Evolutionary conservation across 169 alveolate species (phyloP).

Genomic region (Plasmodium chabaudi): DNA sequence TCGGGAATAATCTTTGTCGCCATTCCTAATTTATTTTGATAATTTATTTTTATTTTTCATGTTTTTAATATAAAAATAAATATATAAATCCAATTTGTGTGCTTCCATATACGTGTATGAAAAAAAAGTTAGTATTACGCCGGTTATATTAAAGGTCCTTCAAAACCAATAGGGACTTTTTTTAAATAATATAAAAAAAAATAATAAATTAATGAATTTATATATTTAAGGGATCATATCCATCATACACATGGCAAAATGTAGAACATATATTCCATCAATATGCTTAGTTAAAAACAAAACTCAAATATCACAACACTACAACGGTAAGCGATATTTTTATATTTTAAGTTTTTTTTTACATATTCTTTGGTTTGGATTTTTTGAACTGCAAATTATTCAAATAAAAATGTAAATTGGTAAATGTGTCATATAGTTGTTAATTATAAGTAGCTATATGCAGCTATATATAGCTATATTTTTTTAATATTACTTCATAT

Average conservation of each 20-base stretch:
- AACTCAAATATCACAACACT: too few relatives aligned
- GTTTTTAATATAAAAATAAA: conserved; percentile 10
- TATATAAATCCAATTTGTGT: background rate
- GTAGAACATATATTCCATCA: background rate
- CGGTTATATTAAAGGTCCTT: conserved; percentile 57
- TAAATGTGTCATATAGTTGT: background rate
- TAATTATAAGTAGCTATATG: background rate
- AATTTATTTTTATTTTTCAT: too few relatives aligned
- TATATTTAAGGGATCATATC: background rate
- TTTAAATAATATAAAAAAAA: conserved; percentile 4
- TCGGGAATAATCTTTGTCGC: too few relatives aligned
- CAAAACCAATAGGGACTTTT: conserved; percentile 58
- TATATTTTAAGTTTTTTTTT: background rate
- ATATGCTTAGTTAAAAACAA: conserved; percentile 16
- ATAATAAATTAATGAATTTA: background rate
- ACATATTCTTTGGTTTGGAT: conserved; percentile 32
- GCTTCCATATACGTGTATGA: background rate
- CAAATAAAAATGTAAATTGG: background rate
- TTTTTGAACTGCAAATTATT: conserved; percentile 16
- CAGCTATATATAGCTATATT: background rate
- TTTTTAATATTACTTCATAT: conserved; percentile 31
- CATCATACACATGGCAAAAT: background rate
- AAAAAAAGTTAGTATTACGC: background rate
- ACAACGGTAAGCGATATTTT: background rate
- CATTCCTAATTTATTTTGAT: too few relatives aligned